Evolutionary conservation across 2,329 filamentous ascomycete genomes (phyloP).

Genomic region (Xylaria digitata): DNA sequence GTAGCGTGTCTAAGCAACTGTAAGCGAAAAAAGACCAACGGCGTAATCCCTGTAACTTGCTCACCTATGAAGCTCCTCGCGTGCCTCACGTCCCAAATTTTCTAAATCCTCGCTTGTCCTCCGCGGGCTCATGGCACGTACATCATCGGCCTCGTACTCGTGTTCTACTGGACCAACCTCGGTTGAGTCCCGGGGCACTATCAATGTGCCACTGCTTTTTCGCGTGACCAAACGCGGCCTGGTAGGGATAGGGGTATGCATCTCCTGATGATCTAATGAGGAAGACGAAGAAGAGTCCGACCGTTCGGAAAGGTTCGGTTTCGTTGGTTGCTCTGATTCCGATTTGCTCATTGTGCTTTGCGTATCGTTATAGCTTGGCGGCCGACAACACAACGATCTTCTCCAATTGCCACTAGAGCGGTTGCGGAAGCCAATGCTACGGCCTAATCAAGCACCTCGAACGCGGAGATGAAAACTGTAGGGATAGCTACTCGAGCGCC

Average conservation of each 20-base stretch:
- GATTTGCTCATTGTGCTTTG: constrained; percentile 45
- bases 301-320: constrained; percentile 45
- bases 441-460: constrained; percentile 15
- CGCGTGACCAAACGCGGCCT: constrained; percentile 77
- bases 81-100: constrained; percentile 83
- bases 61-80: constrained; percentile 71
- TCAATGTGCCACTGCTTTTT: constrained; percentile 84
- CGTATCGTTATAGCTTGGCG: constrained; percentile 9
- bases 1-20: constrained; percentile 78
- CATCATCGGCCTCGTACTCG: constrained; percentile 86
- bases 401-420: not conserved
- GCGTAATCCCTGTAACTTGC: constrained; percentile 36
- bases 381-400: constrained; percentile 9
- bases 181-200: constrained; percentile 80
- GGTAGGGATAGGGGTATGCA: constrained; percentile 63
- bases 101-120: constrained; percentile 92
- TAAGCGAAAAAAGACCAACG: constrained; percentile 18
- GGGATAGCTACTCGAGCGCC: constrained; percentile 16
- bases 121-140: constrained; percentile 92
- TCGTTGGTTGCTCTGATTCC: constrained; percentile 33
- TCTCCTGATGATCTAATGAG: constrained; percentile 48
- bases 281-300: constrained; percentile 50
- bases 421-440: constrained; percentile 9
- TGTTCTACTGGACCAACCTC: constrained; percentile 78
- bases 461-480: constrained; percentile 1